These are phyloP conservation scores for Colletotrichum tropicicola DNA, from an alignment of 2,329 filamentous ascomycete genomes.

Conservation along the genomic window DNA sequence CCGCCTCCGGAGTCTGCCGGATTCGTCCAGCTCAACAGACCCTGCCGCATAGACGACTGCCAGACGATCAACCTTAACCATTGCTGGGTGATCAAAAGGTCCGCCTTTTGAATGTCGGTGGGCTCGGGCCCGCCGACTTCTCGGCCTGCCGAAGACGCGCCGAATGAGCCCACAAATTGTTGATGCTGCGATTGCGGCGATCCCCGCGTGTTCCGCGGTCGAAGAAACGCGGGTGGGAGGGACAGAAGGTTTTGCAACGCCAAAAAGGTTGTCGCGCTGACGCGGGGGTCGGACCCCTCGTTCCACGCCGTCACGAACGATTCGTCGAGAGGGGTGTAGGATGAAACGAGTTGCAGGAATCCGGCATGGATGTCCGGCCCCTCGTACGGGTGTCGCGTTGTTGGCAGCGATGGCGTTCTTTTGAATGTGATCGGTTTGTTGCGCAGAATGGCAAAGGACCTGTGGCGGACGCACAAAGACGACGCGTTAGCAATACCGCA, in stretches of 20 bases:
- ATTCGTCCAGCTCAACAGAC: constrained; percentile 64
- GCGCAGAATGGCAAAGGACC: constrained; percentile 70
- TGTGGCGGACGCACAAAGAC: constrained; percentile 39
- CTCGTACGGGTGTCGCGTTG: constrained; percentile 61
- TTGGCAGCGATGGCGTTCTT: constrained; percentile 64
- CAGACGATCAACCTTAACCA: constrained; percentile 78
- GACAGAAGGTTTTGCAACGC: constrained; percentile 44
- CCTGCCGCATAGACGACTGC: constrained; percentile 74
- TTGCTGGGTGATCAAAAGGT: constrained; percentile 75
- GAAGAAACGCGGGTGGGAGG: constrained; percentile 42
- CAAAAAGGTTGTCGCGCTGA: constrained; percentile 44
- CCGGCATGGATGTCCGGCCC: constrained; percentile 62
- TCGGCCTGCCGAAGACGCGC: constrained; percentile 16
- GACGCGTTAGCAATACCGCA: background rate
- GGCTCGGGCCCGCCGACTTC: constrained; percentile 43
- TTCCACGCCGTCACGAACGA: constrained; percentile 73
- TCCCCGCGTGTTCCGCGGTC: constrained; percentile 32
- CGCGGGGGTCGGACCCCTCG: constrained; percentile 54
- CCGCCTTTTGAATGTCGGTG: constrained; percentile 74
- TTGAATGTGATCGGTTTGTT: constrained; percentile 71
- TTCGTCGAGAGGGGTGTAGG: constrained; percentile 71
- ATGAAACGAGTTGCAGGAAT: constrained; percentile 67
- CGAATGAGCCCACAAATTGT: constrained; percentile 15
- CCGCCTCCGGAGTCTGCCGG: constrained; percentile 27
- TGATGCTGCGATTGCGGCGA: constrained; percentile 37